phyloP scores from a whole-genome alignment of 257 asterid genomes.

The Petunia axillaris region DNA sequence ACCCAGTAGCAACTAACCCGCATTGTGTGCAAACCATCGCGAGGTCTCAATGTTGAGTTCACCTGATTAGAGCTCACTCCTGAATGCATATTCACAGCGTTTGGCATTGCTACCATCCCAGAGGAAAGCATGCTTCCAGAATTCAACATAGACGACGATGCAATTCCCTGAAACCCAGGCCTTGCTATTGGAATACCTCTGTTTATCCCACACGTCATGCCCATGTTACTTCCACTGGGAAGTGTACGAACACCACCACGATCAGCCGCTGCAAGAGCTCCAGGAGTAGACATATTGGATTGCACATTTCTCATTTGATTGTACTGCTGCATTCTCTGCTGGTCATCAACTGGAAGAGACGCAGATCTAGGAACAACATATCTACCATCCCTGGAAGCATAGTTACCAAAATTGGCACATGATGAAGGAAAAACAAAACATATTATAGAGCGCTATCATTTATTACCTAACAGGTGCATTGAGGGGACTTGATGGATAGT shows the following conservation, averaged over 20 bases:
- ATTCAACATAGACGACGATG: slow-evolving; percentile 63
- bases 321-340: slow-evolving; percentile 77
- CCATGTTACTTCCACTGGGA: slow-evolving; percentile 69
- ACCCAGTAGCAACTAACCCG: slow-evolving; percentile 59
- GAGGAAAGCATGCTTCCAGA: slow-evolving; percentile 69
- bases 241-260: slow-evolving; percentile 70
- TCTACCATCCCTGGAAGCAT: slow-evolving; percentile 64
- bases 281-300: slow-evolving; percentile 60
- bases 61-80: slow-evolving; percentile 74
- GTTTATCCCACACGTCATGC: slow-evolving; percentile 56
- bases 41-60: slow-evolving; percentile 63
- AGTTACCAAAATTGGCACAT: slow-evolving; percentile 25
- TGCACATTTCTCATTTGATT: slow-evolving; percentile 72
- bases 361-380: slow-evolving; percentile 65
- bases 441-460: slow-evolving; percentile 27
- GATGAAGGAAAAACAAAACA: not conserved
- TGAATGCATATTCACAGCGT: slow-evolving; percentile 62
- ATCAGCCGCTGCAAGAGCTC: slow-evolving; percentile 69
- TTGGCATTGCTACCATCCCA: slow-evolving; percentile 57
- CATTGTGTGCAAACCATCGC: slow-evolving; percentile 64
- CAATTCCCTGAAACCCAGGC: slow-evolving; percentile 74
- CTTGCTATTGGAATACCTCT: slow-evolving; percentile 71
- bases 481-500: slow-evolving; percentile 58
- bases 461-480: slow-evolving; percentile 70
- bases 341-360: slow-evolving; percentile 74